These are phyloP conservation scores for Pezizomycotina sp. DNA, from an alignment of 2,329 filamentous ascomycete genomes.

Conservation along the genomic window DNA sequence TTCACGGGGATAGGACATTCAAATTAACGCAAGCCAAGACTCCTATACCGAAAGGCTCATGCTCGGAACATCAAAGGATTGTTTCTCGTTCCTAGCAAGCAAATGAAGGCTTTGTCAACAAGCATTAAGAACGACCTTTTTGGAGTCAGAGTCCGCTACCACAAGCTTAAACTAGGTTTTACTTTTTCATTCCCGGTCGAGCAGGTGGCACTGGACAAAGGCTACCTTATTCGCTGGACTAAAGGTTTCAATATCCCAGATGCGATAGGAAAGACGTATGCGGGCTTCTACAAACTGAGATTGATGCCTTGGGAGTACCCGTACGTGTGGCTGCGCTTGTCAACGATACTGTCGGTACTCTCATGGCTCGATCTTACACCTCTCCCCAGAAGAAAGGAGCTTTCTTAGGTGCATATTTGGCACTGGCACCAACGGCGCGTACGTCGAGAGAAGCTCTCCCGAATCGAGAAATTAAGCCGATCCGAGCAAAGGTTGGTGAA, in stretches of 20 bases:
- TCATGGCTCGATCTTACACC: constrained; percentile 95
- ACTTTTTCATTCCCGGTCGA: constrained; percentile 96
- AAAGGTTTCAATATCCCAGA: constrained; percentile 98
- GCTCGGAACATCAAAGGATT: constrained; percentile 68
- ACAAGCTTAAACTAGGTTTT: constrained; percentile 66
- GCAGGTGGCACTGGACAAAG: constrained; percentile 88
- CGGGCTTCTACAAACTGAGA: constrained; percentile 69
- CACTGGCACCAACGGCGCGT: constrained; percentile 92
- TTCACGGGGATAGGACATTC: constrained; percentile 91
- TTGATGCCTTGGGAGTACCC: constrained; percentile 70
- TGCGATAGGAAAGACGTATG: constrained; percentile 87
- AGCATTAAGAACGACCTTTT: constrained; percentile 83
- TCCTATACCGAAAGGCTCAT: constrained; percentile 74
- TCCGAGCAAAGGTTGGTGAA: constrained; percentile 33
- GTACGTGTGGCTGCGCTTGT: constrained; percentile 91
- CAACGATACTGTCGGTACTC: constrained; percentile 92
- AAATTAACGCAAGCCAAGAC: constrained; percentile 86
- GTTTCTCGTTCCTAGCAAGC: constrained; percentile 88
- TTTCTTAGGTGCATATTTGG: constrained; percentile 87
- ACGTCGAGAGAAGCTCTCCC: constrained; percentile 79
- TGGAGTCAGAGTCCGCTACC: constrained; percentile 32
- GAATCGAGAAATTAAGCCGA: constrained; percentile 58
- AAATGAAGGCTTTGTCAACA: constrained; percentile 71
- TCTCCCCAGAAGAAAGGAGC: constrained; percentile 74
- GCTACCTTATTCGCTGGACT: constrained; percentile 87